Conservation (phyloP, 2,329 filamentous ascomycete genomes). For the Mycosphaerella sp. region DNA sequence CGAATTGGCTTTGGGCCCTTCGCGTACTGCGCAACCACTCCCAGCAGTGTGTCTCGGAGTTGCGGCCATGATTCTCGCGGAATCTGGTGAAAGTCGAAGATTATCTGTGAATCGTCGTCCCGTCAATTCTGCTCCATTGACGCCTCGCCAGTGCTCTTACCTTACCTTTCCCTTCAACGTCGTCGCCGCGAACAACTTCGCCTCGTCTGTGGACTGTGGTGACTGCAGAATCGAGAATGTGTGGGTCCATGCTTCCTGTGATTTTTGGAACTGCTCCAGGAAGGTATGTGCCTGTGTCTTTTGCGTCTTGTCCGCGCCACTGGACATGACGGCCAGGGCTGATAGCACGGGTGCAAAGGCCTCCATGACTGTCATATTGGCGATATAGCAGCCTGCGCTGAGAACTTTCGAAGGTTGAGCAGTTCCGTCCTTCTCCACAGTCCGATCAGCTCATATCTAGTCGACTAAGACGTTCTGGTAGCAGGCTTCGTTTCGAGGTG, state of each 20-base stretch:
- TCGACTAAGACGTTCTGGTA: background rate
- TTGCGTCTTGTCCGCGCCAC: conserved; percentile 65
- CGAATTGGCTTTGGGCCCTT: conserved; percentile 70
- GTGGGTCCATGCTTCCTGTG: conserved; percentile 83
- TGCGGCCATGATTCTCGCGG: conserved; percentile 66
- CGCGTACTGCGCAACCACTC: conserved; percentile 73
- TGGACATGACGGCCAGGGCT: conserved; percentile 84
- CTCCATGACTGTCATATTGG: conserved; percentile 36
- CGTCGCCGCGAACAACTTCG: conserved; percentile 90
- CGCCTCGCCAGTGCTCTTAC: conserved; percentile 16
- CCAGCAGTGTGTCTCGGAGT: conserved; percentile 76
- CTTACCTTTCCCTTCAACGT: conserved; percentile 95
- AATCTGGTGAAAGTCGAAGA: conserved; percentile 90
- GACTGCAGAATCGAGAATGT: conserved; percentile 83
- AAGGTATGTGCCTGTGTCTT: conserved; percentile 90
- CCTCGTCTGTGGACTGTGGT: conserved; percentile 66
- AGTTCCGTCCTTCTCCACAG: background rate
- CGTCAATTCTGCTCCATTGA: conserved; percentile 8
- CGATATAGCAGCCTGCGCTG: background rate
- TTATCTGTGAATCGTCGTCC: conserved; percentile 58
- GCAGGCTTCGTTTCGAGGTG: background rate
- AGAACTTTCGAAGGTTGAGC: background rate
- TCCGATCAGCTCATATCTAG: conserved; percentile 2
- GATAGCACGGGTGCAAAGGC: conserved; percentile 78
- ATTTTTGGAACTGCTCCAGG: conserved; percentile 95